Evolutionary conservation across 2,329 filamentous ascomycete genomes (phyloP).

Genomic region (Claviceps pusilla): DNA sequence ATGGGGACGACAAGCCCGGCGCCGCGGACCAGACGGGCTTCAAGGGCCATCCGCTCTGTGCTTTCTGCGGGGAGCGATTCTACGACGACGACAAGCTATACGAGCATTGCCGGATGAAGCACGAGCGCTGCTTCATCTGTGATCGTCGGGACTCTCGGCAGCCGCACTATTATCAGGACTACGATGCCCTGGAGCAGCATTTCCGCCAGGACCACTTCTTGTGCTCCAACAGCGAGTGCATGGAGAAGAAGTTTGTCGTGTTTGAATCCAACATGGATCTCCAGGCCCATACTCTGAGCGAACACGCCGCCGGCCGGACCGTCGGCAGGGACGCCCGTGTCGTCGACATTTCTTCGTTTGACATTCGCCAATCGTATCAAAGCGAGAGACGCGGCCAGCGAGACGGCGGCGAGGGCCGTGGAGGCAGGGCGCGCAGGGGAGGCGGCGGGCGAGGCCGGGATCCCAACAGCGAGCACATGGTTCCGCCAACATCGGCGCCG

Average conservation of each 20-base stretch:
- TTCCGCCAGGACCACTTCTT: constrained; percentile 78
- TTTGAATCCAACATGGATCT: constrained; percentile 91
- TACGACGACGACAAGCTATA: constrained; percentile 95
- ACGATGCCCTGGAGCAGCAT: constrained; percentile 71
- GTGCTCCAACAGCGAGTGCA: constrained; percentile 70
- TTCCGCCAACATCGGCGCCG: constrained; percentile 63
- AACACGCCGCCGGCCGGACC: constrained; percentile 68
- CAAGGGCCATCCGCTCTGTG: constrained; percentile 86
- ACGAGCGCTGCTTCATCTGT: constrained; percentile 90
- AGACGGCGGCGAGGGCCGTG: constrained; percentile 22
- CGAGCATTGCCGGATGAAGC: constrained; percentile 80
- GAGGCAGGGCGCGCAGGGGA: constrained; percentile 26
- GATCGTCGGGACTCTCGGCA: constrained; percentile 55
- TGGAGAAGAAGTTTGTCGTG: constrained; percentile 96
- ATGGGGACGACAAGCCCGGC: constrained; percentile 81
- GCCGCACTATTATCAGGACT: constrained; percentile 85
- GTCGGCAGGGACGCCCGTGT: constrained; percentile 66
- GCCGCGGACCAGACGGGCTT: constrained; percentile 88
- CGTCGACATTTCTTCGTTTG: constrained; percentile 79
- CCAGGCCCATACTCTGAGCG: constrained; percentile 78
- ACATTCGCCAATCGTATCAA: constrained; percentile 60
- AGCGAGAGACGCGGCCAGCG: constrained; percentile 28
- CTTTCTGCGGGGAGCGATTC: constrained; percentile 81
- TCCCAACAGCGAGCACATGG: constrained; percentile 60
- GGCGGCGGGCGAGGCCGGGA: constrained; percentile 53